These are phyloP conservation scores for Podosphaera fusca DNA, from an alignment of 2,329 filamentous ascomycete species.

Conservation along the genomic window DNA sequence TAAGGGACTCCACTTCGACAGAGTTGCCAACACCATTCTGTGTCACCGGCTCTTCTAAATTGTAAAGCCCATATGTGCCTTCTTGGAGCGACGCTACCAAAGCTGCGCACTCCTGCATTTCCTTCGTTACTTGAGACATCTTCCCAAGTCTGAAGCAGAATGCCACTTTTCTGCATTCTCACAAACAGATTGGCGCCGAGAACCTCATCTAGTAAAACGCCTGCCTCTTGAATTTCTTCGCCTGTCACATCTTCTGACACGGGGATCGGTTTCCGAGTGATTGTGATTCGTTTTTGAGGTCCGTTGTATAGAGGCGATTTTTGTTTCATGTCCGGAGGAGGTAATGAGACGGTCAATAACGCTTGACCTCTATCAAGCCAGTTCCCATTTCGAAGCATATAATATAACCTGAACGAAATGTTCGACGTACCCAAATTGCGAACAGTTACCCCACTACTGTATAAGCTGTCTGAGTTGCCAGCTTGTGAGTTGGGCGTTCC, in stretches of 20 bases:
- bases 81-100: conserved; percentile 10
- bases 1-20: conserved; percentile 1
- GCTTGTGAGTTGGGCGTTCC: conserved; percentile 11
- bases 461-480: conserved; percentile 14
- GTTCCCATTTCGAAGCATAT: conserved; percentile 50
- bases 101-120: conserved; percentile 8
- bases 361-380: conserved; percentile 88
- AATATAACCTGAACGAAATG: conserved; percentile 68
- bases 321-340: conserved; percentile 37
- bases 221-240: conserved; percentile 2
- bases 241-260: conserved; percentile 1
- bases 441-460: conserved; percentile 14
- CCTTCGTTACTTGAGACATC: conserved; percentile 12
- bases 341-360: conserved; percentile 56
- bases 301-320: conserved; percentile 37
- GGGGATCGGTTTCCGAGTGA: conserved; percentile 31
- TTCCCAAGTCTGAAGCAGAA: conserved; percentile 12
- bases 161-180: conserved; percentile 9
- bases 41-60: conserved; percentile 8
- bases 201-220: conserved; percentile 8
- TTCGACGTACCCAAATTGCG: conserved; percentile 48
- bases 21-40: conserved; percentile 12
- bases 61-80: conserved; percentile 13
- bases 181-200: conserved; percentile 10
- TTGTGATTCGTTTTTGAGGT: conserved; percentile 65